Percentiles rank a stretch among this genome's conserved stretches.
Evolutionary conservation across 352 stramenopile species (phyloP).

Genomic region (Phytophthora litchii): DNA sequence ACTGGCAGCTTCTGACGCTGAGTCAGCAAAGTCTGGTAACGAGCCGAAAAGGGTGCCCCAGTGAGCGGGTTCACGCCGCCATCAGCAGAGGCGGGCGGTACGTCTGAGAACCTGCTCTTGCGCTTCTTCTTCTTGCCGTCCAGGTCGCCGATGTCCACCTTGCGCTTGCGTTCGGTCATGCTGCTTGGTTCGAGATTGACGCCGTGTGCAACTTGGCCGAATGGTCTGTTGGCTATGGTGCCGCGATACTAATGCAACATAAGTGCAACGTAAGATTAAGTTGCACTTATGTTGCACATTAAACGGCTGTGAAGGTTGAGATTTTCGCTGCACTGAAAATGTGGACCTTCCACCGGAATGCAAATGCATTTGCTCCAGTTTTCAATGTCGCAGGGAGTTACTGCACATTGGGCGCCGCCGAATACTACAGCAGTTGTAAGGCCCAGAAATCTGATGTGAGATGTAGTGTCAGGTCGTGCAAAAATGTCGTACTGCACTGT

Average conservation of each 20-base stretch:
- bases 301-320: too few species aligned
- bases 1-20: constrained; percentile 97
- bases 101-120: constrained; percentile 84
- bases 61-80: constrained; percentile 92
- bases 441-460: too few species aligned
- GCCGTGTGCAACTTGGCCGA: constrained; percentile 9
- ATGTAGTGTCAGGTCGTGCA: too few species aligned
- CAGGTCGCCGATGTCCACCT: constrained; percentile 62
- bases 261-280: constrained; percentile 1
- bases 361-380: too few species aligned
- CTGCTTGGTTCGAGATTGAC: constrained; percentile 15
- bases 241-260: background rate
- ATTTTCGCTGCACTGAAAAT: too few species aligned
- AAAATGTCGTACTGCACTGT: too few species aligned
- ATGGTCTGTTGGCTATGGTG: constrained; percentile 13
- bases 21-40: constrained; percentile 93
- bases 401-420: background rate
- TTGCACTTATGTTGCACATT: constrained; percentile 1
- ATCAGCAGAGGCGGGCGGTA: constrained; percentile 27
- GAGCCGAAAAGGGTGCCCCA: constrained; percentile 81
- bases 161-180: constrained; percentile 75
- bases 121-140: constrained; percentile 55
- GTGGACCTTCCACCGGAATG: too few species aligned
- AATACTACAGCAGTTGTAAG: constrained; percentile 8
- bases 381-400: too few species aligned